Base-by-base conservation (phyloP, 768 basidiomycete species). In the Suillus decipiens region DNA sequence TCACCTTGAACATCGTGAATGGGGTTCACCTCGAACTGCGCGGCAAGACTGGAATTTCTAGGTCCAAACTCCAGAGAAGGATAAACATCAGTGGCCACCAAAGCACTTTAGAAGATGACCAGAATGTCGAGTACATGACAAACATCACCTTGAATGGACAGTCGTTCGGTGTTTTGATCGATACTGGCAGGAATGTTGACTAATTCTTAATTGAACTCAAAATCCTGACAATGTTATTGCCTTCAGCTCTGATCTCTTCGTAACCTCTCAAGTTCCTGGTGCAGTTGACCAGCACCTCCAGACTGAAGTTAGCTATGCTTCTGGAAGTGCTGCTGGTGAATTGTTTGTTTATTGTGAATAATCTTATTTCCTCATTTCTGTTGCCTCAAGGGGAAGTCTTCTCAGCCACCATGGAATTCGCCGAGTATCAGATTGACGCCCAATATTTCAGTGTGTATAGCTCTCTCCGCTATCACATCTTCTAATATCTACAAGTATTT, bases 221-320 rank as follows among this genome's bases (percentile, higher is more conserved):
- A 82, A 83, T 67, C 74, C 73, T 64, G 72, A 75, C 14, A 75
- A 79, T 47, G 71, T 1, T 28, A 34, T 28, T 14, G 19, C 42
- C 22, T 83, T 43, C 57, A 90, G 88, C 64, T 88, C 88, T 17
- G 89, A 90, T 69, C 72, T 89, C 9, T 89, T 85, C 82, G 81
- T 89, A 6, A 80, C 82, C 11, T 79, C 80, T 36, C 63, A 63
- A 59, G 80, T 87, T 8, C 73, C 75, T 12, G 71, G 71, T 42
- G 80, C 79, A 39, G 76, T 66, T 19, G 66, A 73, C 31, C 79
- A 82, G 42, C 80, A 78, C 2, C 72, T 69, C 57, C 74, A 73
- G 9, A 71, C 79, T 22, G 69, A 69, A 17, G 80, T 88, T 22
- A 68, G 72, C 8, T 89, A 89, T 75, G 88, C 86, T 17, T 77